Evolutionary conservation across 2,329 filamentous ascomycete species (phyloP), one percentile per base, ranked within the genome.

Genomic region (Aspergillus pseudotamarii): DNA sequence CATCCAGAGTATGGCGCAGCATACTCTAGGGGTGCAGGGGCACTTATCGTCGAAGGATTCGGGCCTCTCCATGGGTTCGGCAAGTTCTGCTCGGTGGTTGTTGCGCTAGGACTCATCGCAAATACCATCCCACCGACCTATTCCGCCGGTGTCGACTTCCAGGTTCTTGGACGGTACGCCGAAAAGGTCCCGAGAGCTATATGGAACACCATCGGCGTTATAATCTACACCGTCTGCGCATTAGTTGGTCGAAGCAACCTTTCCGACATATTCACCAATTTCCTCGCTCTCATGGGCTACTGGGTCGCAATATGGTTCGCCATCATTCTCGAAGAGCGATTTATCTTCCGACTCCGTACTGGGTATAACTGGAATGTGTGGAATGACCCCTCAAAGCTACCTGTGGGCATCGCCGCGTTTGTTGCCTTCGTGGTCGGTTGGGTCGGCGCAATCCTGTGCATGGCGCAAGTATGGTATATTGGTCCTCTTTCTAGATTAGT

Each of bases 401-500:
- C 89, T 0, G 61, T 89, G 16, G 89, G 89, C 0, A 77, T 88
- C 63, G 88, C 89, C 0, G 88, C 88, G 0, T 76, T 89, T 9
- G 69, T 81, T 2, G 84, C 88, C 0, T 91, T 91, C 68, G 73
- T 88, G 45, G 71, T 91, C 16, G 88, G 89, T 3, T 91, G 88
- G 88, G 82, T 82, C 4, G 88, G 88, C 10, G 84, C 87, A 0
- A 84, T 91, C 32, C 72, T 91, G 53, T 88, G 84, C 63, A 91
- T 91, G 89, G 86, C 86, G 26, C 88, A 92, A 78, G 84, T 86
- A 4, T 91, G 88, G 85, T 91, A 89, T 74, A 84, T 87, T 64
- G 89, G 89, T 1, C 89, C 88, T 0, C 75, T 90, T 62, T 87
- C 87, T 3, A 79, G 78, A 54, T 74, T 83, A 58, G 83, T 89